Conservation (phyloP, 2,329 filamentous ascomycete genomes). For the Alternaria longipes region DNA sequence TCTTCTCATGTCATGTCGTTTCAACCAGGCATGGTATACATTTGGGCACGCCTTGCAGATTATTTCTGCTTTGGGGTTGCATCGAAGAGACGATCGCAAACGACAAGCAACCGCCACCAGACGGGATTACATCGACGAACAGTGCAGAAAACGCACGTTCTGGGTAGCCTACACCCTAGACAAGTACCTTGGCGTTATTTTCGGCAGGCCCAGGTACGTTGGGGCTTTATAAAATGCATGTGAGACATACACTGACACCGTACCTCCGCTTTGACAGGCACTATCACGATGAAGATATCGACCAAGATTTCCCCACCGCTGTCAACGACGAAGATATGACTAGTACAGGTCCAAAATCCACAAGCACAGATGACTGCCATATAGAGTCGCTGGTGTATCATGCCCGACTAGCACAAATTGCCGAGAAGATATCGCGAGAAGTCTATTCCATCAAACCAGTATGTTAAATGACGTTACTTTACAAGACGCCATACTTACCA, state of each 20-base stretch:
- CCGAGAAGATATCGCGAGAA: constrained; percentile 42
- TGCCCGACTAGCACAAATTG: constrained; percentile 51
- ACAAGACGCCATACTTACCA: neutral
- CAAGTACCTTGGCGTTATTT: constrained; percentile 60
- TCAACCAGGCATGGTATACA: constrained; percentile 68
- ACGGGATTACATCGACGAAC: constrained; percentile 57
- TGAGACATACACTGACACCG: too few relatives aligned
- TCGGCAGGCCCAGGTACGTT: neutral
- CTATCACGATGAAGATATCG: constrained; percentile 67
- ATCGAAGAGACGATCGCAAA: constrained; percentile 50
- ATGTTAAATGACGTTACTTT: neutral
- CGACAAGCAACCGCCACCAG: constrained; percentile 16
- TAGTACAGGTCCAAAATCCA: constrained; percentile 46
- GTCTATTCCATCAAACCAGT: constrained; percentile 47
- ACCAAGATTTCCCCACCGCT: constrained; percentile 65
- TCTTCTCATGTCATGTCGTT: constrained; percentile 64
- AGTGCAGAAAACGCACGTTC: constrained; percentile 67
- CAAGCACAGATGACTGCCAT: constrained; percentile 56
- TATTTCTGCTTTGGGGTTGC: constrained; percentile 55
- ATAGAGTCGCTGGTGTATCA: constrained; percentile 61
- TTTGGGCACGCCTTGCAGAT: constrained; percentile 66
- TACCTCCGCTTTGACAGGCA: neutral
- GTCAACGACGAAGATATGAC: constrained; percentile 68
- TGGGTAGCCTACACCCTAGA: constrained; percentile 71
- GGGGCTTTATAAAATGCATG: too few relatives aligned